Evolutionary conservation across 148 eudicot genomes (phyloP).

Genomic region (Polygonum maritimum): DNA sequence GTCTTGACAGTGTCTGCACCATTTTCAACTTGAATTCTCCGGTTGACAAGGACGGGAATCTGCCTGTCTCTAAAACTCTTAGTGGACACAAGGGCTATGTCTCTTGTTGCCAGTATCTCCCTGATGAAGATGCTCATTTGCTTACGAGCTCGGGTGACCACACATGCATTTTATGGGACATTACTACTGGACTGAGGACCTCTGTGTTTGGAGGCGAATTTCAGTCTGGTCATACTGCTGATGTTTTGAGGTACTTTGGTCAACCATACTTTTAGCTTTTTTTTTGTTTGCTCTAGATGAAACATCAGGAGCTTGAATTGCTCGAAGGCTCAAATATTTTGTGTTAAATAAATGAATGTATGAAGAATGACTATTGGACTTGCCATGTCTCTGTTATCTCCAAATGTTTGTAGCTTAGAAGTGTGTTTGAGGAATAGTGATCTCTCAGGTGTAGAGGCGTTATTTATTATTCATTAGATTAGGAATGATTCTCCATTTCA

Average conservation of each 20-base stretch:
- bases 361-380: not conserved
- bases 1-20: slow-evolving; percentile 88
- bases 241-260: slow-evolving; percentile 64
- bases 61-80: slow-evolving; percentile 84
- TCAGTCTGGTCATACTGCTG: slow-evolving; percentile 94
- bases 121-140: slow-evolving; percentile 82
- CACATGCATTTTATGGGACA: slow-evolving; percentile 95
- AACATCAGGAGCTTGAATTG: not conserved
- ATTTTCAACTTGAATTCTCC: slow-evolving; percentile 82
- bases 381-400: not conserved
- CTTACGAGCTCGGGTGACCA: slow-evolving; percentile 95
- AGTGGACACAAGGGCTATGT: slow-evolving; percentile 97
- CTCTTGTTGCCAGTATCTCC: slow-evolving; percentile 90
- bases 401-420: not conserved
- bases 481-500: not conserved
- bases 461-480: not conserved
- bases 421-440: not conserved
- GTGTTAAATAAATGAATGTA: not conserved
- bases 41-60: slow-evolving; percentile 68
- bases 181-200: slow-evolving; percentile 83
- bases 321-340: not conserved
- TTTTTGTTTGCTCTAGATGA: not conserved
- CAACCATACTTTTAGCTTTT: not conserved
- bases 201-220: slow-evolving; percentile 99
- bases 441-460: not conserved